Base-by-base conservation (phyloP, 495 filamentous ascomycete genomes). In the Neurospora sp. region DNA sequence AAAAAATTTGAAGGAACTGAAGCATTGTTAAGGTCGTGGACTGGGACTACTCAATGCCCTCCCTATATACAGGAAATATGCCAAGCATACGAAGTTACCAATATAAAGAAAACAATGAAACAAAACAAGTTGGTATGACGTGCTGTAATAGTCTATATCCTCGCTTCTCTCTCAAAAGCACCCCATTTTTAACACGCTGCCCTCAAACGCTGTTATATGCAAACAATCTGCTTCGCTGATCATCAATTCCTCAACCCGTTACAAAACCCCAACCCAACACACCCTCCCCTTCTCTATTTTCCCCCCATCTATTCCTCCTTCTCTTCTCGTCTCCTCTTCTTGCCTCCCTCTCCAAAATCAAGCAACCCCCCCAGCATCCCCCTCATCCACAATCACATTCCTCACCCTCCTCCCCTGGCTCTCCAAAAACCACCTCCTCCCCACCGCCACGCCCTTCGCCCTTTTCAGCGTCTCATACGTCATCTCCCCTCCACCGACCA, bases 351-450 rank as follows among this genome's bases (percentile, higher is more conserved):
- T n/a, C n/a, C 27, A 31, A 23, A 16, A 31, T 62, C 23, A 62
- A 31, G 54, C 54, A 31, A 62, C 54, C 20, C 54, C 54, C 23
- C 74, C 71, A 7, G 72, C 71, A 41, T 79, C 78, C 39, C 76
- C 77, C 72, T 81, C 77, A 42, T 85, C 85, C 89, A 97, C 90
- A 75, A 93, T 86, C 76, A 97, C 83, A 85, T 97, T 97, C 72
- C 84, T 86, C 72, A 97, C 92, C 75, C 88, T 86, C 44, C 92
- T 79, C 16, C 94, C 95, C 81, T 94, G 91, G 72, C 93, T 96
- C 75, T 90, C 88, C 62, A 98, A 88, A 77, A 88, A 89, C 79
- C 92, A 98, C 79, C 93, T 82, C 79, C 93, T 88, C 81, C 90
- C 89, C 66, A 97, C 78, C 0, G 92, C 93, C 18, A 98, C 75